Percentiles rank a stretch among this genome's conserved stretches.
phyloP scores from a whole-genome alignment of 768 basidiomycete genomes.

The Pulveroboletus frians region DNA sequence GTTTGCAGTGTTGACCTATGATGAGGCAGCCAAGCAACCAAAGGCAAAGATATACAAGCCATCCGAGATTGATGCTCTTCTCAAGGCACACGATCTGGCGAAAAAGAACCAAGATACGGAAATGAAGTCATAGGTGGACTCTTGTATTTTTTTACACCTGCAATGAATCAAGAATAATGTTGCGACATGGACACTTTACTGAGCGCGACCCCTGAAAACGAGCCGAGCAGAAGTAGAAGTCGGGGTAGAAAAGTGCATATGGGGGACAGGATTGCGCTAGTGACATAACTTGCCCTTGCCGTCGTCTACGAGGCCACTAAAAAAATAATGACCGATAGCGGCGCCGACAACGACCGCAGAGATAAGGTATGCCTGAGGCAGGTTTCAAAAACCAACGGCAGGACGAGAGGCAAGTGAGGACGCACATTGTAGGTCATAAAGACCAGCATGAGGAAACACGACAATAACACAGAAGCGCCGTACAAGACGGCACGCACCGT shows the following conservation, averaged over 20 bases:
- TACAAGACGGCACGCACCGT: constrained; percentile 64
- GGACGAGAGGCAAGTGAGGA: constrained; percentile 2
- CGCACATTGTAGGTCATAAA: constrained; percentile 96
- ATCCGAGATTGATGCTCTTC: constrained; percentile 78
- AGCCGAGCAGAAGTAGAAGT: background rate
- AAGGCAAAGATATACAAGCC: constrained; percentile 91
- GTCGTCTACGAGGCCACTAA: constrained; percentile 62
- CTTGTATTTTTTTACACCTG: constrained; percentile 6
- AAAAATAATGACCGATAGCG: constrained; percentile 77
- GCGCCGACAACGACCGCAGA: constrained; percentile 77
- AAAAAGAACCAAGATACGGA: constrained; percentile 85
- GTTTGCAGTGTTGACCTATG: constrained; percentile 89
- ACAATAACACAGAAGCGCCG: constrained; percentile 69
- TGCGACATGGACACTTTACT: background rate
- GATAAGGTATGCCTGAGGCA: constrained; percentile 75
- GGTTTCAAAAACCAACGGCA: background rate
- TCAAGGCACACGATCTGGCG: constrained; percentile 72
- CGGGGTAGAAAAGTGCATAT: background rate
- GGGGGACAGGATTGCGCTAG: constrained; percentile 30
- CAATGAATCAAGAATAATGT: background rate
- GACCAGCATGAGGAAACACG: constrained; percentile 90
- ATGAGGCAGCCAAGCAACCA: constrained; percentile 69
- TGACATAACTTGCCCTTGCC: constrained; percentile 78
- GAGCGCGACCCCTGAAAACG: background rate
- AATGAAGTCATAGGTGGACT: constrained; percentile 51